These are phyloP conservation scores for Hortiboletus flavorubellus DNA, from an alignment of 768 basidiomycete genomes.

Conservation along the genomic window DNA sequence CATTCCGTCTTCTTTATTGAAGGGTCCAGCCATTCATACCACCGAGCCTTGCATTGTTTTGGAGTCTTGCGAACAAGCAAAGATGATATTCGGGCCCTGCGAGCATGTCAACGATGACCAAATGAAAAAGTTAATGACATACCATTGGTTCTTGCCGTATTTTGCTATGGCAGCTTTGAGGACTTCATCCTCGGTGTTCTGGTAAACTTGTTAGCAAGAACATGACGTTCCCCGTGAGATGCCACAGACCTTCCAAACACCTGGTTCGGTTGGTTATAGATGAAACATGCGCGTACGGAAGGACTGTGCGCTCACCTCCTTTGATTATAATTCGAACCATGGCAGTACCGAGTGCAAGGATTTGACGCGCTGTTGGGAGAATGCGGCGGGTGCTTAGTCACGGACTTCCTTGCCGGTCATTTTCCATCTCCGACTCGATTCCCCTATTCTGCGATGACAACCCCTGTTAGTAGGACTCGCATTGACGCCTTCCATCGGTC, in stretches of 20 bases:
- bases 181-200: conserved; percentile 98
- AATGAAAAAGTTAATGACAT: conserved; percentile 5
- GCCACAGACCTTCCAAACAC: conserved; percentile 74
- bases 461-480: background rate
- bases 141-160: conserved; percentile 97
- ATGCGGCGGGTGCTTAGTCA: conserved; percentile 5
- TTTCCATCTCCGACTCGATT: conserved; percentile 21
- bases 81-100: conserved; percentile 95
- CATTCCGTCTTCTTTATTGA: conserved; percentile 99
- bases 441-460: conserved; percentile 9
- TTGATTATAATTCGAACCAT: conserved; percentile 94
- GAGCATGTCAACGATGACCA: background rate
- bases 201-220: conserved; percentile 9
- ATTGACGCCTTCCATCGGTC: background rate
- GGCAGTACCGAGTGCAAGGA: background rate
- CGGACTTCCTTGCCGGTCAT: background rate
- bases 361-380: background rate
- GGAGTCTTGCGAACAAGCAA: conserved; percentile 97
- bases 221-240: background rate
- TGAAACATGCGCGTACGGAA: background rate
- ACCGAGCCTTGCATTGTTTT: conserved; percentile 98
- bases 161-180: conserved; percentile 98
- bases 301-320: conserved; percentile 53
- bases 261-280: conserved; percentile 32
- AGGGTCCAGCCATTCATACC: conserved; percentile 99